Conservation (phyloP, 768 basidiomycete species). For the Rhodotorula taiwanensis region DNA sequence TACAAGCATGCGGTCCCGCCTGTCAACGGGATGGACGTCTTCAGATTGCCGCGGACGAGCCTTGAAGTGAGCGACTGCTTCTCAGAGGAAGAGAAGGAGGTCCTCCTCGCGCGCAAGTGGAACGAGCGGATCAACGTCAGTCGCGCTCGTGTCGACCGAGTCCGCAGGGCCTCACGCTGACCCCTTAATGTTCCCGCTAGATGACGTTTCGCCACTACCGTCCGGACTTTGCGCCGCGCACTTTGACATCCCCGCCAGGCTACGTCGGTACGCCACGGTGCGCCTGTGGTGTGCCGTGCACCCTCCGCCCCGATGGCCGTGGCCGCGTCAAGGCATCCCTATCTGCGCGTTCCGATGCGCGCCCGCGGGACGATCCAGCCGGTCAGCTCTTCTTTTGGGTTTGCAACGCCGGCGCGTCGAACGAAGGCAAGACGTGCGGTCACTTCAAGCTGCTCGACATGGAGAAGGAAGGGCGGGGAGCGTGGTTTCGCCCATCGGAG, state of each 20-base stretch:
- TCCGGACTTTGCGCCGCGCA: slow-evolving; percentile 37
- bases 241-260: slow-evolving; percentile 1
- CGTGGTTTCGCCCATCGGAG: slow-evolving; percentile 7
- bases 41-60: slow-evolving; percentile 20
- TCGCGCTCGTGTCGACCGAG: not conserved
- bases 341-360: too few species aligned
- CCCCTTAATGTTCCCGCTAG: slow-evolving; percentile 5
- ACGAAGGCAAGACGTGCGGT: slow-evolving; percentile 36
- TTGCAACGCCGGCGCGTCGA: slow-evolving; percentile 36
- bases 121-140: slow-evolving; percentile 40
- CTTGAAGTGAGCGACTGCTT: not conserved
- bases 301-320: slow-evolving; percentile 37
- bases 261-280: slow-evolving; percentile 38
- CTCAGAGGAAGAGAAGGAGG: slow-evolving; percentile 18
- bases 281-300: slow-evolving; percentile 34
- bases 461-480: slow-evolving; percentile 22
- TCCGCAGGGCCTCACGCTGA: not conserved
- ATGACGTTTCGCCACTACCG: slow-evolving; percentile 40
- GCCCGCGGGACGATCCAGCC: too few species aligned
- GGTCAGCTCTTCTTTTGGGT: slow-evolving; percentile 37
- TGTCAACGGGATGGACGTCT: slow-evolving; percentile 34
- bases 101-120: not conserved
- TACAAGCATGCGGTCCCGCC: slow-evolving; percentile 40
- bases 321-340: not conserved
- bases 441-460: slow-evolving; percentile 32